Percentiles rank a stretch among this genome's conserved stretches.
Evolutionary conservation across 352 stramenopile genomes (phyloP).

Genomic region (Globisporangium barbulae): DNA sequence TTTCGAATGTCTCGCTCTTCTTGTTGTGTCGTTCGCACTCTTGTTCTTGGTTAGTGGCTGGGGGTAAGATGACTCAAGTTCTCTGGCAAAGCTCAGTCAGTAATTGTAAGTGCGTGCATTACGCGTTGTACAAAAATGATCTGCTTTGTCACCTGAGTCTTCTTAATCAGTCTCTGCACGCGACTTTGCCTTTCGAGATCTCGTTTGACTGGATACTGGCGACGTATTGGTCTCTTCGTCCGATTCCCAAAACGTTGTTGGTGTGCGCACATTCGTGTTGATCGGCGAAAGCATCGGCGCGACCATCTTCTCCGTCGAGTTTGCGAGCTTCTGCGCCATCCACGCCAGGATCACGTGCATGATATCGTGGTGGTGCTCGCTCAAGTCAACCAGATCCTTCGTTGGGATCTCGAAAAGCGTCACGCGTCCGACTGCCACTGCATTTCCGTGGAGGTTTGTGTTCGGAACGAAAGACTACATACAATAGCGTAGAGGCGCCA

Average conservation of each 20-base stretch:
- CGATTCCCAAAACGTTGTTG: constrained; percentile 29
- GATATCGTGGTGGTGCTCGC: constrained; percentile 75
- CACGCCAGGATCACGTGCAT: constrained; percentile 83
- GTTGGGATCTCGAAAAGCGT: constrained; percentile 76
- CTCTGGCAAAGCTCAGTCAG: background rate
- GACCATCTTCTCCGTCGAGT: constrained; percentile 66
- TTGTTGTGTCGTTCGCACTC: background rate
- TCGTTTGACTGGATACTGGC: constrained; percentile 1
- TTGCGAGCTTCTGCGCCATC: constrained; percentile 68
- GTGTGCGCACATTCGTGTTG: background rate
- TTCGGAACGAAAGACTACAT: constrained; percentile 68
- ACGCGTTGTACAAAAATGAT: background rate
- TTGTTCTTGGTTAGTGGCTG: background rate
- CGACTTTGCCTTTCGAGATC: constrained; percentile 33
- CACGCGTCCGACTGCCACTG: constrained; percentile 42
- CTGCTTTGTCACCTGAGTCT: background rate
- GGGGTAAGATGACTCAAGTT: background rate
- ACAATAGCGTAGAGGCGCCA: background rate
- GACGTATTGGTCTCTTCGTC: constrained; percentile 28
- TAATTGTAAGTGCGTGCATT: background rate
- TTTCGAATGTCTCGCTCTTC: background rate
- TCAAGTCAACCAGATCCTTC: constrained; percentile 75
- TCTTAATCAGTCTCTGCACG: constrained; percentile 52
- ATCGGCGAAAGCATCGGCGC: constrained; percentile 50
- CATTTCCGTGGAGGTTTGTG: constrained; percentile 40